Base-by-base conservation (phyloP, 805 yeast species). In the Yarrowia sp. region DNA sequence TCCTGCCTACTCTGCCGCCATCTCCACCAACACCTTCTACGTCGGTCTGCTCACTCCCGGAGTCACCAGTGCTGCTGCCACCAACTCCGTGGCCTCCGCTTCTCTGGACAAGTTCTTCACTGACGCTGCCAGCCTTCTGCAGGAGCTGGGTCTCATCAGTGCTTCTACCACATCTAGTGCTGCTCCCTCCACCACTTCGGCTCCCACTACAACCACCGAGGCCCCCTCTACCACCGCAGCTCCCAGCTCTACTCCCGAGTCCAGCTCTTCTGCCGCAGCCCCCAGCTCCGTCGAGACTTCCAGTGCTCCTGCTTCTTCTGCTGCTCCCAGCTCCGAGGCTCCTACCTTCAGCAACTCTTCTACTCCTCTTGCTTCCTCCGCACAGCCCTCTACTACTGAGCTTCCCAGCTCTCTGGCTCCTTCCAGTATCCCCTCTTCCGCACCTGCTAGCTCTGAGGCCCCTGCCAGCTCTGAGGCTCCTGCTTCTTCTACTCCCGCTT, bases 21-120 rank as follows among this genome's bases (percentile, higher is more conserved):
- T 48, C n/a, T 38, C 58, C 43, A 52, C 58, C 58, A 52, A 52
- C 58, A 36, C 10, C 14, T 38, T 52, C n/a, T 52, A 52, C 58
- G 58, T 52, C 2, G 58, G 58, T 38, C 58, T 52, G 42, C 42
- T 52, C 35, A 52, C 58, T 38, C 58, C 58, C n/a, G 58, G 43
- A 4, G 58, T 52, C 11, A 36, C 43, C n/a, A 52, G 32, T 7
- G 58, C 58, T 19, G 58, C 58, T 5, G n/a, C 58, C 10, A 52
- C 58, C 43, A 19, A 52, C 58, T 52, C 58, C 10, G 58, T 52
- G 15, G 58, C 58, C 32, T 52, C 58, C 11, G n/a, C 58, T 14
- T 52, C 58, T n/a, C 43, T 52, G 32, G 58, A 36, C 43, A 52
- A 52, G 58, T 52, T 50, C 56, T 35, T 35, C 41, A 52, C 58